Percentiles rank a stretch among this genome's conserved stretches.
Conservation (phyloP, 2,329 filamentous ascomycete species). For the Phyllosticta citriasiana region DNA sequence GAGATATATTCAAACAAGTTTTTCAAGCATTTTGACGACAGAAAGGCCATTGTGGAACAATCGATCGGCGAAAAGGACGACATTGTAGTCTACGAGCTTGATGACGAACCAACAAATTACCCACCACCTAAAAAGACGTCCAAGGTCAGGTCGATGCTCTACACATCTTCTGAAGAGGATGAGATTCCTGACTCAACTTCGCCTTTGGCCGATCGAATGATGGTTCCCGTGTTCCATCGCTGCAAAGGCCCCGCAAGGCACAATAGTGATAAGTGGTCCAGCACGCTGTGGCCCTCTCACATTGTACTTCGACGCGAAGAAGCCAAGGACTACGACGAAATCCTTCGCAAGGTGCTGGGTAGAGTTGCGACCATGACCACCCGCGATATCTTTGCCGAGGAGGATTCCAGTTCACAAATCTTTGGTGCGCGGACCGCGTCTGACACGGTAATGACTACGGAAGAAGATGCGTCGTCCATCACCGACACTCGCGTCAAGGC, state of each 20-base stretch:
- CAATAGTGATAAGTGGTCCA: slow-evolving; percentile 23
- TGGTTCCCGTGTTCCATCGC: slow-evolving; percentile 64
- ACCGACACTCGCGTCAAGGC: slow-evolving; percentile 63
- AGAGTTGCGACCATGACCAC: slow-evolving; percentile 70
- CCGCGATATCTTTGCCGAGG: slow-evolving; percentile 50
- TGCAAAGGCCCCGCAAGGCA: slow-evolving; percentile 25
- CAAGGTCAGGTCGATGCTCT: slow-evolving; percentile 41
- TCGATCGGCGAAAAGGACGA: slow-evolving; percentile 53
- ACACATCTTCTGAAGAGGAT: slow-evolving; percentile 34
- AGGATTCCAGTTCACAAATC: slow-evolving; percentile 35
- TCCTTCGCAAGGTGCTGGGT: slow-evolving; percentile 70
- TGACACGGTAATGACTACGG: slow-evolving; percentile 58
- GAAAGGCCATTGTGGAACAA: slow-evolving; percentile 54
- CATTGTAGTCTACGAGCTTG: slow-evolving; percentile 67
- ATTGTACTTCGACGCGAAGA: slow-evolving; percentile 69
- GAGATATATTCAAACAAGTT: slow-evolving; percentile 79
- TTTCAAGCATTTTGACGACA: slow-evolving; percentile 75
- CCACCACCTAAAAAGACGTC: slow-evolving; percentile 45
- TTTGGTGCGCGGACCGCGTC: slow-evolving; percentile 48
- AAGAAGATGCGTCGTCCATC: slow-evolving; percentile 54
- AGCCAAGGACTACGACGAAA: slow-evolving; percentile 55
- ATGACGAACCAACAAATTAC: slow-evolving; percentile 69
- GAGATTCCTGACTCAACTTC: slow-evolving; percentile 48
- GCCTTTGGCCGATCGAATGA: slow-evolving; percentile 52
- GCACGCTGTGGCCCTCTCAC: slow-evolving; percentile 49